Conservation (phyloP, 345 rosid genomes). For the Populus euphratica region DNA sequence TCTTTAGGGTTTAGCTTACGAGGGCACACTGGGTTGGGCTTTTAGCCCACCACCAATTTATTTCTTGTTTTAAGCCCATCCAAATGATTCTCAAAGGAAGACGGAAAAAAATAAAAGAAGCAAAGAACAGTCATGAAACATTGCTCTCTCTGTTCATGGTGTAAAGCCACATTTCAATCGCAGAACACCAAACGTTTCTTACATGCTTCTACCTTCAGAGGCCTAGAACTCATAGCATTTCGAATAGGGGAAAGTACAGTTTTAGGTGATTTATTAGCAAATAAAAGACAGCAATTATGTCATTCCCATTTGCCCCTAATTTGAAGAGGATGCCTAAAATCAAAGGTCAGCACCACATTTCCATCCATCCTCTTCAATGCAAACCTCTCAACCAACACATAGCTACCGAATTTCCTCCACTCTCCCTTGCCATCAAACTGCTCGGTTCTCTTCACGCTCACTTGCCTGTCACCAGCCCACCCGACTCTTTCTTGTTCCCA, state of each 20-base stretch:
- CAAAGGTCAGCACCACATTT: conserved; percentile 2
- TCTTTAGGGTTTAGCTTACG: background rate
- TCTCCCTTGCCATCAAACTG: background rate
- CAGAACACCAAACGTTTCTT: too few species aligned
- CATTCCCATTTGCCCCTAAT: conserved; percentile 11
- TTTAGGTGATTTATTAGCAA: too few species aligned
- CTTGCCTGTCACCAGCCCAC: conserved; percentile 5
- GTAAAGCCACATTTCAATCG: too few species aligned
- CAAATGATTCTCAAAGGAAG: background rate
- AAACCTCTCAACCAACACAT: conserved; percentile 23
- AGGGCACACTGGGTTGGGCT: background rate
- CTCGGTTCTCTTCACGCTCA: conserved; percentile 1
- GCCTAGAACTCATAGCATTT: too few species aligned
- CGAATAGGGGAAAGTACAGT: too few species aligned
- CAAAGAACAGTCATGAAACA: too few species aligned
- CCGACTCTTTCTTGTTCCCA: conserved; percentile 15
- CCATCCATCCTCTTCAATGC: conserved; percentile 19
- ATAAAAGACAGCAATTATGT: background rate
- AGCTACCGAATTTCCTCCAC: conserved; percentile 20
- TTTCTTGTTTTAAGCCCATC: background rate
- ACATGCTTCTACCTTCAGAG: too few species aligned
- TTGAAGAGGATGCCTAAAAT: conserved; percentile 12
- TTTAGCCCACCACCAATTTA: background rate
- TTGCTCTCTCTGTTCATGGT: too few species aligned
- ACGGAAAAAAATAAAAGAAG: background rate